Evolutionary conservation across 768 basidiomycete species (phyloP), one percentile per base, ranked within the genome.

Genomic region (Tephrocybe sp.): DNA sequence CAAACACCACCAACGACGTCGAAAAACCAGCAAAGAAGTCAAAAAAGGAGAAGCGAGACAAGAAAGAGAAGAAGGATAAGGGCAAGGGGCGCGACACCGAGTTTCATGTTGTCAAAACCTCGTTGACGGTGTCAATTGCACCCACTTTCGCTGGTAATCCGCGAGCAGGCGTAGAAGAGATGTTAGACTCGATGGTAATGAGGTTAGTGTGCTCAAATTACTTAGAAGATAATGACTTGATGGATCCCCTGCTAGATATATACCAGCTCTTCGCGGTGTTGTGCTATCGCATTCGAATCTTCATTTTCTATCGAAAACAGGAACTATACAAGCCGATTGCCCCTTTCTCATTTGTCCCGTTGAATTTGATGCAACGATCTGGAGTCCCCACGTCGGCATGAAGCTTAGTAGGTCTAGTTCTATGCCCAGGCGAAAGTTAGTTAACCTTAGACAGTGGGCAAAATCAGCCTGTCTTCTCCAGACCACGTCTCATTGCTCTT

Each of bases 101-200:
- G 62, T 91, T 91, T 62, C 71, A 74, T 52, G 63, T 82, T 46
- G 68, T 91, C 62, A 74, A 73, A 44, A 78, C 89, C n/a, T 77
- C 80, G 26, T 72, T 94, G 48, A 71, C 78, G 20, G 72, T 96
- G 36, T 84, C 89, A 9, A 77, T 97, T 13, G 81, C 94, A 23
- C 94, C 94, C 1, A 76, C 87, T 38, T 96, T 92, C 65, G 80
- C 89, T 13, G 76, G 72, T 38, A 80, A 88, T 67, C 79, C 86
- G n/a, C 72, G 78, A 9, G 72, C 68, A 35, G 95, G 95, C 6
- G 89, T 83, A 14, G 83, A 87, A 62, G 92, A 98, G 69, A 84
- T 94, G 81, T 72, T 98, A 14, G 93, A 98, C 67, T 90, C 89
- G 7, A 88, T 97, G 88, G 71, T 96, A 12, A 96, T 98, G 95